Conservation (phyloP, 768 basidiomycete species). For the Mycena capillaripes region DNA sequence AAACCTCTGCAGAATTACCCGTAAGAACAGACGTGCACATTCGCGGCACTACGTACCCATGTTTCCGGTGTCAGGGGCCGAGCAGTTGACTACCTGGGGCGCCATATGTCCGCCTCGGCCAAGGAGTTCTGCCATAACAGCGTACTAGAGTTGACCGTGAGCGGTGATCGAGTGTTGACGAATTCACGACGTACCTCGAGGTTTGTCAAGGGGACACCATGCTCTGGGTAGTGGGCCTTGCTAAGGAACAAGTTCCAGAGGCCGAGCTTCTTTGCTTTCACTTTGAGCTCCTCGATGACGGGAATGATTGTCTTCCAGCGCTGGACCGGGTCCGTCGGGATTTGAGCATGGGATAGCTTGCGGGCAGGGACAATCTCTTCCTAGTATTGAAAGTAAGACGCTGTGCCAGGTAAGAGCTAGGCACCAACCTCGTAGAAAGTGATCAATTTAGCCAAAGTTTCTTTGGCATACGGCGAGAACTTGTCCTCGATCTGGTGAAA, state of each 20-base stretch:
- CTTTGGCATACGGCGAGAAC: conserved; percentile 91
- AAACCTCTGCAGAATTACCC: conserved; percentile 77
- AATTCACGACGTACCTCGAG: conserved; percentile 75
- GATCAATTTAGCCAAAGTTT: conserved; percentile 86
- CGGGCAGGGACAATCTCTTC: conserved; percentile 90
- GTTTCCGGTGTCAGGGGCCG: conserved; percentile 97
- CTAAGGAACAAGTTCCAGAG: conserved; percentile 98
- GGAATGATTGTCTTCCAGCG: conserved; percentile 91
- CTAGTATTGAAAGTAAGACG: conserved; percentile 53
- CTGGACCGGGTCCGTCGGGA: conserved; percentile 78
- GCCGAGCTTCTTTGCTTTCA: conserved; percentile 87
- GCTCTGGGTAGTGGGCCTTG: conserved; percentile 92
- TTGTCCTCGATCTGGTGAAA: conserved; percentile 84
- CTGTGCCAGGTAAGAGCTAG: background rate
- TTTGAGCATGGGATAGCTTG: conserved; percentile 82
- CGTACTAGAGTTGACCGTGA: conserved; percentile 71
- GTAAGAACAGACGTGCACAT: background rate
- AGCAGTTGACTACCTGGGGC: conserved; percentile 92
- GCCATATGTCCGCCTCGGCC: conserved; percentile 88
- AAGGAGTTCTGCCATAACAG: conserved; percentile 96
- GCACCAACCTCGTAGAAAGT: conserved; percentile 82
- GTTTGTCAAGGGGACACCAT: conserved; percentile 92
- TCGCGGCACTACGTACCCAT: conserved; percentile 75
- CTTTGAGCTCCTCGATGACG: conserved; percentile 87
- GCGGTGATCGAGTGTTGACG: background rate